Conservation (phyloP, 2,329 filamentous ascomycete species). For the Metarhizium rileyi region DNA sequence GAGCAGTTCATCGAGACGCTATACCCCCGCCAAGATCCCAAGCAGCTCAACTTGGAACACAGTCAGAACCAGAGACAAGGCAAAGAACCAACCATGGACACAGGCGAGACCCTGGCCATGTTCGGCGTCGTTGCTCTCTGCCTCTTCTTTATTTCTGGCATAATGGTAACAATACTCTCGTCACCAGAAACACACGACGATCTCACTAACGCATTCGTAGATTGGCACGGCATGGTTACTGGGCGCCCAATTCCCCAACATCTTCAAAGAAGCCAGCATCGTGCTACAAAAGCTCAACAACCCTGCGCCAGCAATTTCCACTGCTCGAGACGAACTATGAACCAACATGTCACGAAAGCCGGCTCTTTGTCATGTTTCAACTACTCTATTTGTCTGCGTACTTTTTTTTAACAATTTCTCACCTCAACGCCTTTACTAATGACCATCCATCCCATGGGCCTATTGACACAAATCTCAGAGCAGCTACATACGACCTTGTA, state of each 20-base stretch:
- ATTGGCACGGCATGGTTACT: conserved; percentile 67
- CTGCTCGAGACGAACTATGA: conserved; percentile 28
- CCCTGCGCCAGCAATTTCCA: conserved; percentile 13
- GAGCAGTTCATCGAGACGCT: conserved; percentile 93
- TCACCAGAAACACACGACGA: not conserved
- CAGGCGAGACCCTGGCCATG: conserved; percentile 56
- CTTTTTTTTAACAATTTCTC: not conserved
- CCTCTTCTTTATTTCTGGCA: conserved; percentile 58
- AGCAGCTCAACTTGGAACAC: conserved; percentile 37
- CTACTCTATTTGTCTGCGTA: conserved; percentile 3
- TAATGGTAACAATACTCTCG: conserved; percentile 61
- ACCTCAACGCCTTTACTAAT: conserved; percentile 5
- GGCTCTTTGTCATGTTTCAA: not conserved
- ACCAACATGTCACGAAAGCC: conserved; percentile 1
- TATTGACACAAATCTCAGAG: not conserved
- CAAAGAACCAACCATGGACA: conserved; percentile 36
- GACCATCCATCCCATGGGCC: not conserved
- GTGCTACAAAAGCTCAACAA: conserved; percentile 12
- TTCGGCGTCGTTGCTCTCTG: conserved; percentile 55
- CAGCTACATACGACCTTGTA: not conserved
- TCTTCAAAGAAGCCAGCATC: conserved; percentile 18
- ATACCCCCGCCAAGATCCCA: conserved; percentile 75
- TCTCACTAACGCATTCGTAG: conserved; percentile 33
- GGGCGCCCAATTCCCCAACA: conserved; percentile 68
- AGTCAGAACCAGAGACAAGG: conserved; percentile 26